Conservation (phyloP, 2,329 filamentous ascomycete genomes). For the Grosmannia serpens region DNA sequence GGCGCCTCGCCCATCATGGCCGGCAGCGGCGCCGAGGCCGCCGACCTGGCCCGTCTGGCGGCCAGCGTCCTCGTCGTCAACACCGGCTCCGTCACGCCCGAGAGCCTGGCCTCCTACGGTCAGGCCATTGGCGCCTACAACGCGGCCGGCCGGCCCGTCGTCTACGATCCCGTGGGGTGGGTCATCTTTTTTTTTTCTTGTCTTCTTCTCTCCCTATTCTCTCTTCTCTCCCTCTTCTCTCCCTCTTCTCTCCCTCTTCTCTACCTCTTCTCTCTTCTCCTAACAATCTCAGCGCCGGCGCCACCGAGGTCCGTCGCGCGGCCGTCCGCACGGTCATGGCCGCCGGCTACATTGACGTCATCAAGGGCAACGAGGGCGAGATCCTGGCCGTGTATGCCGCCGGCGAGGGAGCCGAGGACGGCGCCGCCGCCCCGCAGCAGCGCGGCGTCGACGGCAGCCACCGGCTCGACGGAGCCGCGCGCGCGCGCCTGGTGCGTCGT, state of each 20-base stretch:
- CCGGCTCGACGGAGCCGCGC: slow-evolving; percentile 31
- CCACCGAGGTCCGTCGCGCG: slow-evolving; percentile 59
- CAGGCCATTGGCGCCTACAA: slow-evolving; percentile 77
- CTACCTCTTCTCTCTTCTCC: not conserved
- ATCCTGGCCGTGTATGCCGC: slow-evolving; percentile 61
- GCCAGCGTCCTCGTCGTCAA: slow-evolving; percentile 79
- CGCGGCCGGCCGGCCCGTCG: slow-evolving; percentile 56
- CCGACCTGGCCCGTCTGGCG: slow-evolving; percentile 59
- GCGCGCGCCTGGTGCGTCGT: slow-evolving; percentile 49
- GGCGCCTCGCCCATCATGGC: slow-evolving; percentile 93
- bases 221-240: not conserved
- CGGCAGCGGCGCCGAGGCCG: slow-evolving; percentile 71
- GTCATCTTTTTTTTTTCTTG: slow-evolving; percentile 14
- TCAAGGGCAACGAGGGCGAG: slow-evolving; percentile 91
- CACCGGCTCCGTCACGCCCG: slow-evolving; percentile 82
- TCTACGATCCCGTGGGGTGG: slow-evolving; percentile 81
- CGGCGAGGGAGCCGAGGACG: slow-evolving; percentile 12
- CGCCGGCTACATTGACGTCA: slow-evolving; percentile 68
- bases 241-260: not conserved
- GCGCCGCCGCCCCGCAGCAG: slow-evolving; percentile 39
- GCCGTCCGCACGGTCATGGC: slow-evolving; percentile 62
- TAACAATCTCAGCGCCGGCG: slow-evolving; percentile 48
- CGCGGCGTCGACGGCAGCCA: slow-evolving; percentile 74
- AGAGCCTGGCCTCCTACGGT: slow-evolving; percentile 59
- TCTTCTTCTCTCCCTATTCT: slow-evolving; percentile 1